Conservation (phyloP, 495 filamentous ascomycete genomes). For the Glonium stellatum region DNA sequence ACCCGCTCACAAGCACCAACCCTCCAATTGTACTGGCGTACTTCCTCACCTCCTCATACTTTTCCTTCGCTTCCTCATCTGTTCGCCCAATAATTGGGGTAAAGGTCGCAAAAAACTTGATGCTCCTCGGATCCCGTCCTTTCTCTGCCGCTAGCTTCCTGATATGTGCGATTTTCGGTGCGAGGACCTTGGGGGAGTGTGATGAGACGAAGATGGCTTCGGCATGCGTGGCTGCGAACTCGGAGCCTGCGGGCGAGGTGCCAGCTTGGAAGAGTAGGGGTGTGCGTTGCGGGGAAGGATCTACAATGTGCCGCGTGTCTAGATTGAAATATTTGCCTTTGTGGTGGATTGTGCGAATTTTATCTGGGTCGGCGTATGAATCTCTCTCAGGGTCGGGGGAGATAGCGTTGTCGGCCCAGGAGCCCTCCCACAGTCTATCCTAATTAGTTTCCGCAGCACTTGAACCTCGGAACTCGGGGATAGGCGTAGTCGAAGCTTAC, state of each 20-base stretch:
- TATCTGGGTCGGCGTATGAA: conserved; percentile 48
- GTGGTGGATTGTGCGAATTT: conserved; percentile 54
- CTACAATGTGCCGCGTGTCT: conserved; percentile 46
- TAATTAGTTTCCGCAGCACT: background rate
- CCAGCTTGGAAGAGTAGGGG: conserved; percentile 62
- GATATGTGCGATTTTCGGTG: conserved; percentile 50
- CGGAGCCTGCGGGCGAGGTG: conserved; percentile 50
- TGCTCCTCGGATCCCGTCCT: conserved; percentile 48
- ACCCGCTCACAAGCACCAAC: conserved; percentile 53
- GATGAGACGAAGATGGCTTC: conserved; percentile 55
- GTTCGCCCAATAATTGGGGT: conserved; percentile 52
- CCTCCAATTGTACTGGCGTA: conserved; percentile 51
- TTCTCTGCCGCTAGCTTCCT: conserved; percentile 44
- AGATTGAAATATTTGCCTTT: conserved; percentile 52
- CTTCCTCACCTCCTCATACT: conserved; percentile 46
- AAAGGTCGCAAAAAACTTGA: conserved; percentile 57
- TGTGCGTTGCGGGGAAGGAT: conserved; percentile 57
- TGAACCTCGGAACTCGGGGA: background rate
- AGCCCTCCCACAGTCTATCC: conserved; percentile 50
- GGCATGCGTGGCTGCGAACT: conserved; percentile 55
- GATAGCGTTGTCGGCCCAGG: conserved; percentile 52
- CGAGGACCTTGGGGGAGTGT: conserved; percentile 45
- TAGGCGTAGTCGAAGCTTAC: no score
- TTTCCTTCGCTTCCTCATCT: conserved; percentile 50
- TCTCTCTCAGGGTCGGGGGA: conserved; percentile 44